phyloP scores from a whole-genome alignment of 352 stramenopile genomes.

The Globisporangium barbulae region DNA sequence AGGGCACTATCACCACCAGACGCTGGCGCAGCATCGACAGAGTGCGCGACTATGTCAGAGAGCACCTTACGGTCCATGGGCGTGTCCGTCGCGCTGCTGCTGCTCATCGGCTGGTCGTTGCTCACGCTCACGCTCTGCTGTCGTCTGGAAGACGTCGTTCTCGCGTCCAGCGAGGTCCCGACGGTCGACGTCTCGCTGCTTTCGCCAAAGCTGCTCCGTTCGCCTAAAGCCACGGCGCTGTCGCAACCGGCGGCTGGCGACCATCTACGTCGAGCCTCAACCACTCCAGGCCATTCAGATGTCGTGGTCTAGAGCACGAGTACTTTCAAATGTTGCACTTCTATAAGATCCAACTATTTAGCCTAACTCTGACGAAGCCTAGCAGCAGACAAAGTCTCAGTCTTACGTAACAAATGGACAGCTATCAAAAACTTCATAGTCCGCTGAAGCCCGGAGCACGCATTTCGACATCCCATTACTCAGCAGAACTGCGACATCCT shows the following conservation, averaged over 20 bases:
- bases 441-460: too few species aligned
- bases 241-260: not conserved
- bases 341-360: not conserved
- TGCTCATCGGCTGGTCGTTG: slow-evolving; percentile 31
- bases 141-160: slow-evolving; percentile 49
- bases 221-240: not conserved
- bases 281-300: not conserved
- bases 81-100: slow-evolving; percentile 29
- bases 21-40: not conserved
- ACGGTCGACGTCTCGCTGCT: slow-evolving; percentile 35
- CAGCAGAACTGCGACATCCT: too few species aligned
- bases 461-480: too few species aligned
- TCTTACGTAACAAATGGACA: too few species aligned
- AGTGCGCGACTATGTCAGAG: not conserved
- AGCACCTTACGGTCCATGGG: slow-evolving; percentile 14
- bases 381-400: too few species aligned
- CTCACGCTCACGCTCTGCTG: slow-evolving; percentile 50
- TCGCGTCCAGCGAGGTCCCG: slow-evolving; percentile 22
- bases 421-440: too few species aligned
- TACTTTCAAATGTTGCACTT: not conserved
- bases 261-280: not conserved
- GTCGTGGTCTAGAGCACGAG: not conserved
- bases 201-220: slow-evolving; percentile 25
- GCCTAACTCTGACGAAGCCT: too few species aligned
- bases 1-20: not conserved